phyloP scores from a whole-genome alignment of 73 alveolate species.

The Symbiodinium natans region DNA sequence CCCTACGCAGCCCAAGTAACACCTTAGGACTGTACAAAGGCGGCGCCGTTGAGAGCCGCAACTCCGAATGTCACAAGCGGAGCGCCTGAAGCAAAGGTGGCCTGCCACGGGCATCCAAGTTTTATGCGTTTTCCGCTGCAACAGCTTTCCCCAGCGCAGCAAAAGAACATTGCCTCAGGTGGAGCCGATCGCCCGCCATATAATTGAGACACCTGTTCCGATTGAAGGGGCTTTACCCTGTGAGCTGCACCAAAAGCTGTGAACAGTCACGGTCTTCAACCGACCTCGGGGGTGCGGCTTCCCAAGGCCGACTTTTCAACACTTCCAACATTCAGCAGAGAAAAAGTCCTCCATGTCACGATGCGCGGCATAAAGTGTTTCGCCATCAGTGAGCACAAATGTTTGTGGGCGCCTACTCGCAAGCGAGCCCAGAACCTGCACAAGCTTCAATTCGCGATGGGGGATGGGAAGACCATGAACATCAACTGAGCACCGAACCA shows the following conservation, averaged over 20 bases:
- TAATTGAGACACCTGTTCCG: too few species aligned
- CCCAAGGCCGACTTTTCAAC: not conserved
- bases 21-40: not conserved
- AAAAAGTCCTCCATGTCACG: not conserved
- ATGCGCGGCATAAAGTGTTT: not conserved
- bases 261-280: too few species aligned
- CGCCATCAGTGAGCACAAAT: not conserved
- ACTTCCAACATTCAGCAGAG: not conserved
- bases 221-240: too few species aligned
- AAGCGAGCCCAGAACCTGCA: not conserved
- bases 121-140: too few species aligned
- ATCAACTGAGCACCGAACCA: not conserved
- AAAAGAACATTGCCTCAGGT: too few species aligned
- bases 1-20: not conserved
- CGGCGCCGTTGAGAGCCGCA: constrained; percentile 5
- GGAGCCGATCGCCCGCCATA: too few species aligned
- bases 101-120: too few species aligned
- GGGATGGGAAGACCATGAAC: too few species aligned
- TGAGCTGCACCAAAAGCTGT: too few species aligned
- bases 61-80: not conserved
- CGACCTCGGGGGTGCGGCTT: not conserved
- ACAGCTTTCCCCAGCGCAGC: too few species aligned
- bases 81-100: not conserved
- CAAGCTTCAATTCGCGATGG: not conserved
- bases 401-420: not conserved